These are phyloP conservation scores for Tilletia setariae DNA, from an alignment of 1,284 basidiomycete species.

Conservation along the genomic window DNA sequence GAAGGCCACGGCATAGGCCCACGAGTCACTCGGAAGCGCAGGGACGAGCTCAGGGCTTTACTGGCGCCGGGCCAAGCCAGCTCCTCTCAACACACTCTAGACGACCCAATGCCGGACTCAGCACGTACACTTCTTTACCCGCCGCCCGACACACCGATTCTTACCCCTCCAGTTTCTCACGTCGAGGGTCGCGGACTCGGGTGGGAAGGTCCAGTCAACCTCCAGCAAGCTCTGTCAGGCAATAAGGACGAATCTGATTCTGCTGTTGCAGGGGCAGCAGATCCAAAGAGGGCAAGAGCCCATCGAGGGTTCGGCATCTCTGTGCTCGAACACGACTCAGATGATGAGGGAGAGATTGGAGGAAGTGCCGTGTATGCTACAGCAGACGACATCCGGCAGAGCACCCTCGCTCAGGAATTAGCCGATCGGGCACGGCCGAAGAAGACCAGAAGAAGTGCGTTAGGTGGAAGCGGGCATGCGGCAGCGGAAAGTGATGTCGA, in stretches of 20 bases:
- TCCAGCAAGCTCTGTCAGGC: constrained; percentile 55
- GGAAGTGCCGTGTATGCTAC: constrained; percentile 58
- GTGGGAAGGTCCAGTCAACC: constrained; percentile 66
- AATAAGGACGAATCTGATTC: background rate
- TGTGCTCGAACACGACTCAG: constrained; percentile 69
- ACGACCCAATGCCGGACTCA: constrained; percentile 28
- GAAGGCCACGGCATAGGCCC: constrained; percentile 64
- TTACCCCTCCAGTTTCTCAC: constrained; percentile 65
- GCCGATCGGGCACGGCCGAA: background rate
- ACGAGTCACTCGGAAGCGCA: constrained; percentile 14
- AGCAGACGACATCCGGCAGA: constrained; percentile 25
- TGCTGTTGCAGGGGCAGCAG: constrained; percentile 53
- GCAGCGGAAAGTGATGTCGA: background rate
- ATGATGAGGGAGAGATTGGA: constrained; percentile 83
- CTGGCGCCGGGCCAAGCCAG: background rate
- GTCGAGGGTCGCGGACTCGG: constrained; percentile 77
- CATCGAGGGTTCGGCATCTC: constrained; percentile 67
- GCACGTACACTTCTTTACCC: constrained; percentile 68
- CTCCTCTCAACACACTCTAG: constrained; percentile 26
- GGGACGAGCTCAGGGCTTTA: constrained; percentile 12
- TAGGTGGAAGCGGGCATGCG: background rate
- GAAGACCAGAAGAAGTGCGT: no score
- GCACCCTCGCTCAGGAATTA: constrained; percentile 16
- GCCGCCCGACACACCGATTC: constrained; percentile 70
- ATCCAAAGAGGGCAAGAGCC: constrained; percentile 61